A percentile compares a stretch with the other conserved stretches of the same genome.
These are phyloP conservation scores for Nevesoporus exiguus DNA, from an alignment of 768 basidiomycete genomes.

Conservation along the genomic window DNA sequence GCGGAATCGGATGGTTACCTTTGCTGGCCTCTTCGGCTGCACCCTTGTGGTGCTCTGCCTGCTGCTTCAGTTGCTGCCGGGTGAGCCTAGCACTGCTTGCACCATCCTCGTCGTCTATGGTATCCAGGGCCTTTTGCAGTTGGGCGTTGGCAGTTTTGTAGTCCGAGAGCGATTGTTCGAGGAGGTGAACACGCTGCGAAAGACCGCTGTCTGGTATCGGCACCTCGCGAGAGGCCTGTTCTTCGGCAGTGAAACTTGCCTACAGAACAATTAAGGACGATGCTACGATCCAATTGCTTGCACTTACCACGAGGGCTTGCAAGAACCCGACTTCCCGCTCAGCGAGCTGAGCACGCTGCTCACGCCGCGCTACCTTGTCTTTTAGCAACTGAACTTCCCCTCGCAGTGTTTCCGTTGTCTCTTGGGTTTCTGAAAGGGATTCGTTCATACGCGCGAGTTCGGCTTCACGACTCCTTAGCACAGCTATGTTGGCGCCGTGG, in stretches of 20 bases:
- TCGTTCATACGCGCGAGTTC: constrained; percentile 43
- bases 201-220: constrained; percentile 31
- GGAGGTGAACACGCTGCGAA: constrained; percentile 46
- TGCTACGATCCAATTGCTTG: background rate
- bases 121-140: constrained; percentile 49
- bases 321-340: constrained; percentile 68
- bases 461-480: constrained; percentile 50
- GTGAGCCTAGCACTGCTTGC: constrained; percentile 19
- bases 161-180: constrained; percentile 52
- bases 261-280: constrained; percentile 21
- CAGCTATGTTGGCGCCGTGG: constrained; percentile 54
- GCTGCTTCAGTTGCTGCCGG: constrained; percentile 39
- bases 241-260: constrained; percentile 66
- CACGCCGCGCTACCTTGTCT: constrained; percentile 36
- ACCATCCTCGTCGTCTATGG: constrained; percentile 35
- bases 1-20: constrained; percentile 30
- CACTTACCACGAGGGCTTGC: constrained; percentile 63
- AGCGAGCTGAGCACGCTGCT: constrained; percentile 38
- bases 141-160: constrained; percentile 49
- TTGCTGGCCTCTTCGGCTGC: constrained; percentile 37
- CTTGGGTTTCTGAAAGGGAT: constrained; percentile 36
- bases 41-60: constrained; percentile 37
- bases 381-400: constrained; percentile 37
- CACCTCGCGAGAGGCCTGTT: constrained; percentile 35
- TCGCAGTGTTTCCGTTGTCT: constrained; percentile 33